These are phyloP conservation scores for Talaromyces proteolyticus DNA, from an alignment of 495 filamentous ascomycete genomes.

Conservation along the genomic window DNA sequence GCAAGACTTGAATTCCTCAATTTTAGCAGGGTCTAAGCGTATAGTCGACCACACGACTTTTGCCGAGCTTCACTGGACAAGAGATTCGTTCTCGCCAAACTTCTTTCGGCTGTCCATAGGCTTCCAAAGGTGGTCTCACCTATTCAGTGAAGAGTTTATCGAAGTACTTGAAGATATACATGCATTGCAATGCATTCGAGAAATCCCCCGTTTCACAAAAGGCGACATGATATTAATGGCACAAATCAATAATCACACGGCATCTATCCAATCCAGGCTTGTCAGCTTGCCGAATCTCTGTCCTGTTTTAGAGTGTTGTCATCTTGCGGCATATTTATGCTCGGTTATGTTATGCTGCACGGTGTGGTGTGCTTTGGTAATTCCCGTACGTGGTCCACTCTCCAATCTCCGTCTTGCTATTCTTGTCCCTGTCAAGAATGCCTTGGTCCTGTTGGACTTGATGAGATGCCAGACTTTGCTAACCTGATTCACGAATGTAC, in stretches of 20 bases:
- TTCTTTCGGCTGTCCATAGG: slow-evolving; percentile 20
- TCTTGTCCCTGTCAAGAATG: neutral
- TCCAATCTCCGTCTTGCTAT: neutral
- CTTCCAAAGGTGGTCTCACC: slow-evolving; percentile 15
- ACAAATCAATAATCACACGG: slow-evolving; percentile 31
- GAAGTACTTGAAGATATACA: slow-evolving; percentile 27
- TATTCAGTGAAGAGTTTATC: slow-evolving; percentile 19
- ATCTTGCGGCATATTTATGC: slow-evolving; percentile 30
- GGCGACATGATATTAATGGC: slow-evolving; percentile 23
- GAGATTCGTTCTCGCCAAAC: slow-evolving; percentile 20
- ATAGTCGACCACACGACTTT: slow-evolving; percentile 31
- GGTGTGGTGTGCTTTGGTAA: slow-evolving; percentile 23
- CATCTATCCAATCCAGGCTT: slow-evolving; percentile 30
- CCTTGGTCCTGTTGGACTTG: neutral
- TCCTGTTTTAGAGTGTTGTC: slow-evolving; percentile 21
- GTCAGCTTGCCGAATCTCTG: slow-evolving; percentile 15
- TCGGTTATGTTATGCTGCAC: slow-evolving; percentile 31
- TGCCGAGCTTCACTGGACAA: slow-evolving; percentile 26
- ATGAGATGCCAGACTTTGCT: neutral
- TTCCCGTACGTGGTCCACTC: slow-evolving; percentile 21
- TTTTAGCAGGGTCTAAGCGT: slow-evolving; percentile 24
- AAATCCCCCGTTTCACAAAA: slow-evolving; percentile 10
- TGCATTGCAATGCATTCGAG: slow-evolving; percentile 31
- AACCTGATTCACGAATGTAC: neutral
- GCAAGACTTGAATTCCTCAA: slow-evolving; percentile 30